Conservation (phyloP, 2,329 filamentous ascomycete species). For the Epichloe sp. region DNA sequence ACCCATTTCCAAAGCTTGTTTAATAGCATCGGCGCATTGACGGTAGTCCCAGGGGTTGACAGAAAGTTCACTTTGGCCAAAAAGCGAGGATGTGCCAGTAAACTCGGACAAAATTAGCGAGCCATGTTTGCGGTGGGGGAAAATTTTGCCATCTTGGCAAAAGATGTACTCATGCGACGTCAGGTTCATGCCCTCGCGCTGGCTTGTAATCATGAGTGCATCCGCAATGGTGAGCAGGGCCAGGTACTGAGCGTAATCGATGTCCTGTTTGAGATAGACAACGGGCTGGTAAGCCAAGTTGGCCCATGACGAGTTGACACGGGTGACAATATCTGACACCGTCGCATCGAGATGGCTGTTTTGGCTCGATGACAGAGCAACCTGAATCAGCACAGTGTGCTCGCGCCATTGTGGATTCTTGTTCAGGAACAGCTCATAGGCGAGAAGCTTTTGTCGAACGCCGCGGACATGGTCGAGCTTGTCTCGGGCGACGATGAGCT, state of each 20-base stretch:
- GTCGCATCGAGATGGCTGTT: conserved; percentile 77
- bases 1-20: conserved; percentile 67
- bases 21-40: conserved; percentile 76
- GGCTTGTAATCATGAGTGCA: conserved; percentile 83
- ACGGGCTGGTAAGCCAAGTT: conserved; percentile 86
- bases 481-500: conserved; percentile 82
- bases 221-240: conserved; percentile 82
- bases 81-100: conserved; percentile 79
- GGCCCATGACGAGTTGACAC: conserved; percentile 84
- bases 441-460: conserved; percentile 82
- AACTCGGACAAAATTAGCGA: conserved; percentile 91
- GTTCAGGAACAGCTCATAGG: conserved; percentile 88
- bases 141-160: conserved; percentile 71
- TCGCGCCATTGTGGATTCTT: conserved; percentile 84
- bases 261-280: conserved; percentile 89
- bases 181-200: conserved; percentile 94
- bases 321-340: conserved; percentile 85
- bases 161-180: conserved; percentile 90
- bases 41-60: conserved; percentile 96
- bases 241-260: conserved; percentile 86
- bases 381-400: conserved; percentile 82
- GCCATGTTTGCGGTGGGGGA: conserved; percentile 62
- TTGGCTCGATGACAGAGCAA: conserved; percentile 81
- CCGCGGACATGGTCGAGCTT: conserved; percentile 89
- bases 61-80: conserved; percentile 65